Evolutionary conservation across 2,329 filamentous ascomycete genomes (phyloP).

Genomic region (Monosporascus sp.): DNA sequence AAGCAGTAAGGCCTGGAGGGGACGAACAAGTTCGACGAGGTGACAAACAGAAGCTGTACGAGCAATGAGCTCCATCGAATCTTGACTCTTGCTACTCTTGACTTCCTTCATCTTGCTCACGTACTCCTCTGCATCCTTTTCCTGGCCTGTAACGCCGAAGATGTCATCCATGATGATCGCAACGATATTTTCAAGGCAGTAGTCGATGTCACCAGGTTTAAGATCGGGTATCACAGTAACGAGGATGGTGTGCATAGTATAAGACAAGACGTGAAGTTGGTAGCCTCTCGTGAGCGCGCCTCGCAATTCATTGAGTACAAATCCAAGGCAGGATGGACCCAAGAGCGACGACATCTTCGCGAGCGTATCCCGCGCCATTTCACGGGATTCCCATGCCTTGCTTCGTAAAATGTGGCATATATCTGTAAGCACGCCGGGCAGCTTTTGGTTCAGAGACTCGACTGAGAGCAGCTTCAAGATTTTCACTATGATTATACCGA

Average conservation of each 20-base stretch:
- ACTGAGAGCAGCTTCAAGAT: slow-evolving; percentile 74
- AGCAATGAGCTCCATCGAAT: slow-evolving; percentile 91
- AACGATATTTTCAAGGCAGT: slow-evolving; percentile 74
- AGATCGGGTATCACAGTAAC: slow-evolving; percentile 69
- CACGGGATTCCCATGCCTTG: slow-evolving; percentile 79
- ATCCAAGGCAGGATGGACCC: slow-evolving; percentile 78
- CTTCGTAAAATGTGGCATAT: slow-evolving; percentile 90
- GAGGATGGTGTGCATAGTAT: slow-evolving; percentile 87
- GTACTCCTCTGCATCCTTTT: slow-evolving; percentile 96
- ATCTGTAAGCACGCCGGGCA: slow-evolving; percentile 83
- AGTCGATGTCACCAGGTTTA: slow-evolving; percentile 79
- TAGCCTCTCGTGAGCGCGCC: slow-evolving; percentile 80
- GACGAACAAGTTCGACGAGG: slow-evolving; percentile 70
- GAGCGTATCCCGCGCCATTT: slow-evolving; percentile 84
- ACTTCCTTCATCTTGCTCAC: slow-evolving; percentile 95
- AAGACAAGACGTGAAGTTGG: slow-evolving; percentile 91
- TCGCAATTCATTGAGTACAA: slow-evolving; percentile 86
- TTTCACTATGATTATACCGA: slow-evolving; percentile 84
- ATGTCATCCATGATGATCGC: slow-evolving; percentile 94
- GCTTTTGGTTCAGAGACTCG: slow-evolving; percentile 63
- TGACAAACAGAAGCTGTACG: slow-evolving; percentile 71
- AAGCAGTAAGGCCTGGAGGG: slow-evolving; percentile 70
- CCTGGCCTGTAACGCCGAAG: slow-evolving; percentile 85
- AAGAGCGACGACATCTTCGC: slow-evolving; percentile 76
- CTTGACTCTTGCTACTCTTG: slow-evolving; percentile 96